Percentiles rank a stretch among this genome's conserved stretches.
phyloP scores from a whole-genome alignment of 441 rosid species.

The Mallotus japonicus region DNA sequence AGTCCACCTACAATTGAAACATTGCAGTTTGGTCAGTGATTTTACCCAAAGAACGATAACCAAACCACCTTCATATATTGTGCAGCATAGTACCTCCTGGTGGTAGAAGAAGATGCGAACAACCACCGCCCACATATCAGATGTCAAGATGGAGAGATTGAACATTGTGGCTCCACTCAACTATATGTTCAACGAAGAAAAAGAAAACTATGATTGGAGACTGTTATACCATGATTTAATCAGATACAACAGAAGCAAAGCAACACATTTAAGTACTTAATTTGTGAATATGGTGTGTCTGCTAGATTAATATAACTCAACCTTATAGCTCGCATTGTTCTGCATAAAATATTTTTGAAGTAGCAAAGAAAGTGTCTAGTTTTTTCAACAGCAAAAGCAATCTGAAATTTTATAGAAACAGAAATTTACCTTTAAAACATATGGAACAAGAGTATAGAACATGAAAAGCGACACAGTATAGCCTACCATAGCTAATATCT shows the following conservation, averaged over 20 bases:
- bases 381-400: no score
- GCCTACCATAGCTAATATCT: slow-evolving; percentile 44
- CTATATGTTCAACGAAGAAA: slow-evolving; percentile 19
- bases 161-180: slow-evolving; percentile 59
- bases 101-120: slow-evolving; percentile 50
- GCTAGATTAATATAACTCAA: no score
- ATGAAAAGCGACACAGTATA: slow-evolving; percentile 32
- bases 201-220: not conserved
- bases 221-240: not conserved
- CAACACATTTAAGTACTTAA: no score
- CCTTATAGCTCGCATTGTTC: no score
- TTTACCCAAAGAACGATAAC: not conserved
- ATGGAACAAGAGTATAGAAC: slow-evolving; percentile 44
- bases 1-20: slow-evolving; percentile 45
- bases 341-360: no score
- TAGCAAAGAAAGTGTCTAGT: no score
- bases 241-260: not conserved
- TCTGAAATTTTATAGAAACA: no score
- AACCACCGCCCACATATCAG: slow-evolving; percentile 70
- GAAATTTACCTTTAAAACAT: slow-evolving; percentile 42
- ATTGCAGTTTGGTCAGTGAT: not conserved
- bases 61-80: no score
- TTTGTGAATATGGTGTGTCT: no score
- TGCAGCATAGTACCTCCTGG: slow-evolving; percentile 38
- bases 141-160: slow-evolving; percentile 55